Conservation (phyloP, 2,329 filamentous ascomycete genomes). For the Trichoderma sp. region DNA sequence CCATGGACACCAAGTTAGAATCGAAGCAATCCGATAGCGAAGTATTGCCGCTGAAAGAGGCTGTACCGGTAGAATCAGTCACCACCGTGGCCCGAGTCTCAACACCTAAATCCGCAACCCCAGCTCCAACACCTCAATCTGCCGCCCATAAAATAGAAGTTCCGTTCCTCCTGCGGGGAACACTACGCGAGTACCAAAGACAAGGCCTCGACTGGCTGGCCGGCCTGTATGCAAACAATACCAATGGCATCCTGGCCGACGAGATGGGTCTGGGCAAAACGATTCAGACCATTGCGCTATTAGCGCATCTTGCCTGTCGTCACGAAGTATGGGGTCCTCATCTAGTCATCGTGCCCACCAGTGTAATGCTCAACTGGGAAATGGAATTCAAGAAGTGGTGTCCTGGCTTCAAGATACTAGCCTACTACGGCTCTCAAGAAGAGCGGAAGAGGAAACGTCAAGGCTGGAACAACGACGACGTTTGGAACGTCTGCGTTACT, state of each 20-base stretch:
- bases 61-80: conserved; percentile 31
- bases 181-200: conserved; percentile 92
- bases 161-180: conserved; percentile 82
- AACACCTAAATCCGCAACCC: conserved; percentile 25
- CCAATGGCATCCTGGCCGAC: conserved; percentile 94
- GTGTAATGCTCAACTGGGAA: conserved; percentile 99
- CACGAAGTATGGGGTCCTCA: conserved; percentile 96
- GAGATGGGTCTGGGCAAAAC: conserved; percentile 99
- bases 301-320: conserved; percentile 88
- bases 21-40: conserved; percentile 39
- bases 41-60: background rate
- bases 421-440: conserved; percentile 92
- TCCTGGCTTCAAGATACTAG: conserved; percentile 95
- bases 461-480: conserved; percentile 90
- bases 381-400: conserved; percentile 99
- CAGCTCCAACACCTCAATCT: conserved; percentile 25
- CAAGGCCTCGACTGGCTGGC: conserved; percentile 97
- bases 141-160: conserved; percentile 65
- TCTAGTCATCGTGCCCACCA: conserved; percentile 93
- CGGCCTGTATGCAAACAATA: conserved; percentile 85
- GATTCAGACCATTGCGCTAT: conserved; percentile 92
- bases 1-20: conserved; percentile 43
- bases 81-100: conserved; percentile 40
- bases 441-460: conserved; percentile 88
- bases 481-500: conserved; percentile 97